Conservation (phyloP, 768 basidiomycete species). For the Psilocybe azurescens region DNA sequence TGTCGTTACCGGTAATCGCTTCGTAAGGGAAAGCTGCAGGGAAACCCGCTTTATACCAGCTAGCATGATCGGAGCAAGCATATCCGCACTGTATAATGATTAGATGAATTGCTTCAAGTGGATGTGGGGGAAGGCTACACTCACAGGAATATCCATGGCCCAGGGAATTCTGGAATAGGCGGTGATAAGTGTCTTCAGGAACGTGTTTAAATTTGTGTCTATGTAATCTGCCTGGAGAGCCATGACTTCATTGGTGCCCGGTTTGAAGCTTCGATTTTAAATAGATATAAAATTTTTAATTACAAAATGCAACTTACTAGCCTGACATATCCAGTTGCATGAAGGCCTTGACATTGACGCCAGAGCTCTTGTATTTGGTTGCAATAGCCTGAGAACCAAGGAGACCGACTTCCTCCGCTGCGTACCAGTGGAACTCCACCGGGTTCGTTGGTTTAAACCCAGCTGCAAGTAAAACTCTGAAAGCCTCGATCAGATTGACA, state of each 20-base stretch:
- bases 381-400: slow-evolving; percentile 61
- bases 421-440: slow-evolving; percentile 55
- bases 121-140: slow-evolving; percentile 14
- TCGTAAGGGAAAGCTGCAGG: slow-evolving; percentile 49
- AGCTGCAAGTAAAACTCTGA: slow-evolving; percentile 42
- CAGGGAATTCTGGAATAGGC: slow-evolving; percentile 42
- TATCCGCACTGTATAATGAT: slow-evolving; percentile 37
- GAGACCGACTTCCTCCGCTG: slow-evolving; percentile 50
- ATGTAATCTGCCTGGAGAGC: slow-evolving; percentile 47
- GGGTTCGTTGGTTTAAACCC: slow-evolving; percentile 44
- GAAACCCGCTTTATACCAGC: slow-evolving; percentile 48
- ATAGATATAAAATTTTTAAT: background rate
- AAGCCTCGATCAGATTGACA: slow-evolving; percentile 49
- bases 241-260: slow-evolving; percentile 47
- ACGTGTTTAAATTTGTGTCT: slow-evolving; percentile 44
- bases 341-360: slow-evolving; percentile 54
- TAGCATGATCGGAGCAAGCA: slow-evolving; percentile 52
- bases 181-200: slow-evolving; percentile 46
- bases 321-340: slow-evolving; percentile 49
- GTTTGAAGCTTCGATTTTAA: slow-evolving; percentile 43
- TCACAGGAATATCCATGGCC: slow-evolving; percentile 41
- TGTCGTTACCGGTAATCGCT: slow-evolving; percentile 44
- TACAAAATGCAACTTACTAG: slow-evolving; percentile 31
- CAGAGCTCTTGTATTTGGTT: slow-evolving; percentile 49
- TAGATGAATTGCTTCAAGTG: background rate